These are phyloP conservation scores for Plasmodium malariae DNA, from an alignment of 169 alveolate genomes.

Conservation along the genomic window DNA sequence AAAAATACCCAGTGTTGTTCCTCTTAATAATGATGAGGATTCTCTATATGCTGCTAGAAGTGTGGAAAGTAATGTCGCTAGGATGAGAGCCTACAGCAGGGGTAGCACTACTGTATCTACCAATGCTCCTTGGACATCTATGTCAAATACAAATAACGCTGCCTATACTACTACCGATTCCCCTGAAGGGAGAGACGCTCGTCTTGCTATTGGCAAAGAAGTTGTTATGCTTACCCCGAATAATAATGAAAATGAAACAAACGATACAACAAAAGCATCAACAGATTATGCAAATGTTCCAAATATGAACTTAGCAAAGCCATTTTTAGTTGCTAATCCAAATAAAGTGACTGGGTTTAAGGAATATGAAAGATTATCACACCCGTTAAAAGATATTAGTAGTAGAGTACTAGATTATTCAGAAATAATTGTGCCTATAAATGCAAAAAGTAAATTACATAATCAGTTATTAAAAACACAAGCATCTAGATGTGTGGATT, in stretches of 20 bases:
- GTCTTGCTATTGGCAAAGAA: no score
- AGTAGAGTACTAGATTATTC: slow-evolving; percentile 75
- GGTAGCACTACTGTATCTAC: no score
- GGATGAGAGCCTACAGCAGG: no score
- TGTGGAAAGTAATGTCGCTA: no score
- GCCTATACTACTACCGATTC: no score
- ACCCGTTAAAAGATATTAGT: slow-evolving; percentile 71
- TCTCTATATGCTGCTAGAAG: no score
- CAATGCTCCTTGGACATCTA: no score
- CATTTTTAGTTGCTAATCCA: slow-evolving; percentile 75
- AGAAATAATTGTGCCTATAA: slow-evolving; percentile 76
- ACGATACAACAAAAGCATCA: not conserved
- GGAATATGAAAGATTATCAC: slow-evolving; percentile 77
- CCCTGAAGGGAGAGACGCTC: no score
- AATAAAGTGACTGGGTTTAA: slow-evolving; percentile 77
- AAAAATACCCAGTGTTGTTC: not conserved
- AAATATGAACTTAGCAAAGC: slow-evolving; percentile 18
- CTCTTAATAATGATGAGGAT: no score
- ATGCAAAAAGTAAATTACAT: slow-evolving; percentile 72
- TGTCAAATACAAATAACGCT: no score
- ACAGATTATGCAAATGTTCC: slow-evolving; percentile 1
- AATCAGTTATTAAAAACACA: slow-evolving; percentile 80
- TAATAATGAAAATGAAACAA: slow-evolving; percentile 10
- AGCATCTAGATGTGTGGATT: slow-evolving; percentile 85
- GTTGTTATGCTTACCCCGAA: not conserved